Evolutionary conservation across 2,329 filamentous ascomycete species (phyloP), one percentile per base, ranked within the genome.

Genomic region (Xylariomycetidae sp.): DNA sequence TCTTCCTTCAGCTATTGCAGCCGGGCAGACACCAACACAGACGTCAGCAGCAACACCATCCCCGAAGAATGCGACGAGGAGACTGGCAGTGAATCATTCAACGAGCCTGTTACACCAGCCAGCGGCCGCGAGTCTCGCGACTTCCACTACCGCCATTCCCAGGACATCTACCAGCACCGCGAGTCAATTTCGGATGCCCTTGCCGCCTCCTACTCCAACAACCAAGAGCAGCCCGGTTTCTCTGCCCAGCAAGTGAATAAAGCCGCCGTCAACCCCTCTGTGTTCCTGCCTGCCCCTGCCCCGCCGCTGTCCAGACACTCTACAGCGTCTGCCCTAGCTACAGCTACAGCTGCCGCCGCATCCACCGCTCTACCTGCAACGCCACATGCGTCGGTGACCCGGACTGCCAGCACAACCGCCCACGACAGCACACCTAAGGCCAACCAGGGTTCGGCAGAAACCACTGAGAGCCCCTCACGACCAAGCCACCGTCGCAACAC

Each of bases 41-140:
- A 75, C 32, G 57, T 74, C 8, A 59, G 63, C 8, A 59, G 63
- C 43, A 65, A 60, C 40, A 65, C 72, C 34, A 76, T 78, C 40
- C 63, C 68, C 32, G 74, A 78, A 58, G 68, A 70, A 50, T 68
- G 67, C 53, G 73, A 73, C 57, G 76, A 79, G 52, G 51, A 54
- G 40, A 76, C 74, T 7, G 68, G 72, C 42, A 77, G 70, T 54
- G 75, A 79, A 48, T 54, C 49, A 17, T 69, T 68, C 35, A 70
- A 72, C 58, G 76, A 80, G 44, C 76, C 76, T 27, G 63, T 76
- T 37, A 81, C 76, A 15, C 77, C 76, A 29, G 68, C 75, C 39
- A 79, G 75, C 48, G 64, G 63, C 47, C 66, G 70, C 40, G 68
- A 72, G 48, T 76, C 74, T 29, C 68, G 70, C 37, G 71, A 75